Evolutionary conservation across 108 stramenopile genomes (phyloP).

Genomic region (Asterionellopsis glacialis): DNA sequence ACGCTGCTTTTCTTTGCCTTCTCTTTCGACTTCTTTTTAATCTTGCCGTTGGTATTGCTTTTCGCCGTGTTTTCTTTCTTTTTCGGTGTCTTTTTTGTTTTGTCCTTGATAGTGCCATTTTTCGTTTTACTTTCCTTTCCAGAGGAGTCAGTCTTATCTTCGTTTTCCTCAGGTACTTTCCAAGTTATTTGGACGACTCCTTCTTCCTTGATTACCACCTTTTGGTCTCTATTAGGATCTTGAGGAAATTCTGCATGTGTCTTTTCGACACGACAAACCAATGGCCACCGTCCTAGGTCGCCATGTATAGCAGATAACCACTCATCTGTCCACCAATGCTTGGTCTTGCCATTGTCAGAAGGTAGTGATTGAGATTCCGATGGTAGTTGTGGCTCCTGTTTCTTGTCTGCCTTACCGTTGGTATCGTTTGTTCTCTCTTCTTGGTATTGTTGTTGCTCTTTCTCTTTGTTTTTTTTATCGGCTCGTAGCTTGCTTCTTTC

Average conservation of each 20-base stretch:
- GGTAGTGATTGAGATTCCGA: too few species aligned
- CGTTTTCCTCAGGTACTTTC: background rate
- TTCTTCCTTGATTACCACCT: background rate
- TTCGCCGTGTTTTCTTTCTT: too few species aligned
- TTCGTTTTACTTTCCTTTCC: too few species aligned
- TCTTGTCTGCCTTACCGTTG: background rate
- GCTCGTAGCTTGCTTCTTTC: background rate
- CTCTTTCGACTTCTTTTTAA: too few species aligned
- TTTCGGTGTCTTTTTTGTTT: slow-evolving; percentile 11
- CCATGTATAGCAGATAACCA: slow-evolving; percentile 27
- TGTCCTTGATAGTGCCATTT: background rate
- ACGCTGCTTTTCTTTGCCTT: too few species aligned
- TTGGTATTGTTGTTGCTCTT: slow-evolving; percentile 3
- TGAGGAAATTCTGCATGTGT: slow-evolving; percentile 52
- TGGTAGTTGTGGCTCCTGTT: background rate
- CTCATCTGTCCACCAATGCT: slow-evolving; percentile 35
- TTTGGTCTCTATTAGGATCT: slow-evolving; percentile 19
- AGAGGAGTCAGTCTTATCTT: background rate
- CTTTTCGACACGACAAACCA: slow-evolving; percentile 44
- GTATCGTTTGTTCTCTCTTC: slow-evolving; percentile 1
- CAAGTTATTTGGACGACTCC: background rate
- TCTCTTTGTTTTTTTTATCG: too few species aligned
- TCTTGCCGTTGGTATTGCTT: too few species aligned
- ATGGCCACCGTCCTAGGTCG: slow-evolving; percentile 26
- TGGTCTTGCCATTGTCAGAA: background rate